Evolutionary conservation across 495 filamentous ascomycete species (phyloP).

Genomic region (Rusavskia elegans): DNA sequence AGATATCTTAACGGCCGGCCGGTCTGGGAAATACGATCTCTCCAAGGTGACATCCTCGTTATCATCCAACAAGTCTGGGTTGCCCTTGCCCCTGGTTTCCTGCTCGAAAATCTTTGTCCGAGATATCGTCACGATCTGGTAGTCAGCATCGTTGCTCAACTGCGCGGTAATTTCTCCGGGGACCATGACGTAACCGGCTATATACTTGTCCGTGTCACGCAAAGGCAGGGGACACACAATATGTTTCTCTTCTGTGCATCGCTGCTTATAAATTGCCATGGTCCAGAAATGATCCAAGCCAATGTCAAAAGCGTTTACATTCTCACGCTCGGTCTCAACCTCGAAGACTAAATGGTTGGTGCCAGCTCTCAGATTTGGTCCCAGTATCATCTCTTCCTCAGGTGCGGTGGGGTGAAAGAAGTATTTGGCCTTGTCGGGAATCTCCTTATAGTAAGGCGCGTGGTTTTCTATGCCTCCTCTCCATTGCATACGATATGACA

Average conservation of each 20-base stretch:
- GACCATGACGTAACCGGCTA: constrained; percentile 7
- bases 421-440: neutral
- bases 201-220: neutral
- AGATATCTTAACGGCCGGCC: neutral
- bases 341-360: constrained; percentile 7
- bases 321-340: constrained; percentile 5
- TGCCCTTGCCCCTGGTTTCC: constrained; percentile 4
- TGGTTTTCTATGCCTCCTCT: neutral
- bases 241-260: constrained; percentile 4
- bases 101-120: neutral
- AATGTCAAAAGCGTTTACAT: too few relatives aligned
- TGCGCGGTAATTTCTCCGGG: constrained; percentile 3
- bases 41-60: constrained; percentile 3
- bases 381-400: constrained; percentile 1
- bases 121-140: constrained; percentile 5
- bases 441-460: constrained; percentile 6
- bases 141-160: neutral
- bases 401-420: constrained; percentile 11
- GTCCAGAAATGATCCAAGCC: too few relatives aligned
- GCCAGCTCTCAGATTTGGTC: constrained; percentile 2
- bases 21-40: constrained; percentile 1
- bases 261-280: too few relatives aligned
- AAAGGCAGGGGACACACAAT: constrained; percentile 3
- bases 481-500: constrained; percentile 5
- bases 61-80: constrained; percentile 8